Conservation (phyloP, 2,329 filamentous ascomycete species). For the Periconia sp. region DNA sequence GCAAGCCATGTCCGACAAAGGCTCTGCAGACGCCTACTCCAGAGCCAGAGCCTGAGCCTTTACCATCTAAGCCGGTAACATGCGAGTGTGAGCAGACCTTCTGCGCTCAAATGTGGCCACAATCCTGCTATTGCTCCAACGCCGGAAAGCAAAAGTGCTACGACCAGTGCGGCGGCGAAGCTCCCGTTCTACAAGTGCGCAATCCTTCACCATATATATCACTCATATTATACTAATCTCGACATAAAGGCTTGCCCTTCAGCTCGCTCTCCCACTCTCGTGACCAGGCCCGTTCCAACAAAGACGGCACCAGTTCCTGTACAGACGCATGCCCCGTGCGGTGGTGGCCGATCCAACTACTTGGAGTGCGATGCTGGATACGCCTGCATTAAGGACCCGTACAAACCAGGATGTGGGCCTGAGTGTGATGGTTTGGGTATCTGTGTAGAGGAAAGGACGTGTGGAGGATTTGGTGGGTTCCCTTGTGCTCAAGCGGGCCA, state of each 20-base stretch:
- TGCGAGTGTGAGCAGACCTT: constrained; percentile 28
- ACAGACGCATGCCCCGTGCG: constrained; percentile 29
- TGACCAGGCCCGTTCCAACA: not conserved
- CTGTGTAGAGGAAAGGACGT: constrained; percentile 43
- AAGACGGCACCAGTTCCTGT: constrained; percentile 5
- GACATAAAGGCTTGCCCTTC: constrained; percentile 16
- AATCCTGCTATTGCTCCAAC: constrained; percentile 37
- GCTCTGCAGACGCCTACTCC: no score
- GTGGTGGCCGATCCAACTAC: constrained; percentile 26
- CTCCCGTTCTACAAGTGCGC: constrained; percentile 18
- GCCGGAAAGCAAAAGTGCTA: constrained; percentile 28
- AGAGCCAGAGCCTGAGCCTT: constrained; percentile 3
- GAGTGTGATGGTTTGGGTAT: constrained; percentile 41
- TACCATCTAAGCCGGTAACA: not conserved
- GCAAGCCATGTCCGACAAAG: constrained; percentile 20
- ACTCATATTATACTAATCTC: not conserved
- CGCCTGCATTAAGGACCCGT: constrained; percentile 40
- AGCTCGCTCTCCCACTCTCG: constrained; percentile 1
- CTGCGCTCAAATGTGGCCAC: constrained; percentile 31
- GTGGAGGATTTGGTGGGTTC: constrained; percentile 50
- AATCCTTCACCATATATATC: not conserved
- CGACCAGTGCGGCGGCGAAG: constrained; percentile 33
- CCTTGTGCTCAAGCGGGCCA: constrained; percentile 37
- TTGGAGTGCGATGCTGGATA: constrained; percentile 19
- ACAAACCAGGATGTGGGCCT: constrained; percentile 35